These are phyloP conservation scores for Phytophthora foliorum DNA, from an alignment of 352 stramenopile genomes.

Conservation along the genomic window DNA sequence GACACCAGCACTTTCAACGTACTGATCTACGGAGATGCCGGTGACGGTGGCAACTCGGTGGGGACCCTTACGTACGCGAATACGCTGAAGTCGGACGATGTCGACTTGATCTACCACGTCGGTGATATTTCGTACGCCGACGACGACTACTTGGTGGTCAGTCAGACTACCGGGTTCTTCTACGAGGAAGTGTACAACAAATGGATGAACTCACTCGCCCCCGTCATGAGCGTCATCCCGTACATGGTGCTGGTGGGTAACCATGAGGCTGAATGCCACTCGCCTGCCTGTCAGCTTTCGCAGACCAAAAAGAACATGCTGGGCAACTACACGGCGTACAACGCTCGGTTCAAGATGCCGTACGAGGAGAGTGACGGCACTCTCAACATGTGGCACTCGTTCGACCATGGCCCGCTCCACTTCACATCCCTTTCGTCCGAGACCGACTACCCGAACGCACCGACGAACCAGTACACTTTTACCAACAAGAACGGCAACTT, in stretches of 20 bases:
- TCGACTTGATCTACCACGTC: slow-evolving; percentile 47
- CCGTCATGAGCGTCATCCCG: slow-evolving; percentile 48
- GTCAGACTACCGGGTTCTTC: slow-evolving; percentile 30
- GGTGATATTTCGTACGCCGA: slow-evolving; percentile 50
- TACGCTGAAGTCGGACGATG: slow-evolving; percentile 29
- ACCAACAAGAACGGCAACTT: slow-evolving; percentile 45
- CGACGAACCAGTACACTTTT: slow-evolving; percentile 42
- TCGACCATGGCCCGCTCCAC: slow-evolving; percentile 57
- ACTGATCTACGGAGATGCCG: slow-evolving; percentile 42
- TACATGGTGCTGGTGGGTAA: slow-evolving; percentile 84
- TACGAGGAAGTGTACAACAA: no score
- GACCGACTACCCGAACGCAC: slow-evolving; percentile 52
- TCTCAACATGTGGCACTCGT: slow-evolving; percentile 55
- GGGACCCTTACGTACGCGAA: slow-evolving; percentile 44
- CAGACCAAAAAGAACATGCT: slow-evolving; percentile 33
- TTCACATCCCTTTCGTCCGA: slow-evolving; percentile 79
- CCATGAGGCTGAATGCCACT: slow-evolving; percentile 70
- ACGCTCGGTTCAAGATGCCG: slow-evolving; percentile 44
- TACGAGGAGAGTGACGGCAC: slow-evolving; percentile 40
- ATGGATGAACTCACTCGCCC: slow-evolving; percentile 67
- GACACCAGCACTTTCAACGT: slow-evolving; percentile 41
- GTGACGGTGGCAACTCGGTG: slow-evolving; percentile 31
- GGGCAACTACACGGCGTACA: slow-evolving; percentile 69
- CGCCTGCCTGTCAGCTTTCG: slow-evolving; percentile 35
- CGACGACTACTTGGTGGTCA: slow-evolving; percentile 31